Evolutionary conservation across 805 yeast genomes (phyloP).

Genomic region (Lachancea sp.): DNA sequence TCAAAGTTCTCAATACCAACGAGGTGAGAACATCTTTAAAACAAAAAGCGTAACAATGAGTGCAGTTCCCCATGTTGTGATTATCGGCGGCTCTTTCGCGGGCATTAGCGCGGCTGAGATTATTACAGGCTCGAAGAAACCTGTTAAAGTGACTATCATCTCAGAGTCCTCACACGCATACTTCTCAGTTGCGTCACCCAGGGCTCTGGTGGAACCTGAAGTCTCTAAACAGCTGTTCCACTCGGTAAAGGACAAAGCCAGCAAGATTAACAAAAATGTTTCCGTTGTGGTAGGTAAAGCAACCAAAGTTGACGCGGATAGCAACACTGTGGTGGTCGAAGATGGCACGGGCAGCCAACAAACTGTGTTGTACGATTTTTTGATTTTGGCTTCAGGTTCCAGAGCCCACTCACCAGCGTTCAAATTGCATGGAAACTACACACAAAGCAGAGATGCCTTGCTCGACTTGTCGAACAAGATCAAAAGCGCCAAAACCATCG

Average conservation of each 20-base stretch:
- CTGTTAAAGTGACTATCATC: not conserved
- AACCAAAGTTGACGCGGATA: not conserved
- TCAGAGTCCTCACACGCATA: slow-evolving; percentile 3
- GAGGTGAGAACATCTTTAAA: too few relatives aligned
- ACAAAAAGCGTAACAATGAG: not conserved
- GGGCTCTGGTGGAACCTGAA: slow-evolving; percentile 2
- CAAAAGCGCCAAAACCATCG: not conserved
- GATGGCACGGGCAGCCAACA: not conserved
- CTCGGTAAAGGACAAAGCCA: slow-evolving; percentile 1
- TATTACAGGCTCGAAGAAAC: not conserved
- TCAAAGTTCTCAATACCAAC: too few relatives aligned
- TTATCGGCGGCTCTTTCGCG: slow-evolving; percentile 5
- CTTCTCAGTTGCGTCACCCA: slow-evolving; percentile 3
- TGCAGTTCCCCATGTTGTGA: not conserved
- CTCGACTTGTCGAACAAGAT: not conserved
- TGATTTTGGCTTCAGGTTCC: slow-evolving; percentile 5
- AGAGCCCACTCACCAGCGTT: slow-evolving; percentile 1
- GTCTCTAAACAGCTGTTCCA: not conserved
- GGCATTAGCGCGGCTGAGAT: slow-evolving; percentile 3
- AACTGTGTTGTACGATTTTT: not conserved
- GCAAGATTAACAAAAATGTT: not conserved
- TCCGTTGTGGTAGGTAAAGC: not conserved
- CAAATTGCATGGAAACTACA: slow-evolving; percentile 2
- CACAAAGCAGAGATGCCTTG: not conserved
- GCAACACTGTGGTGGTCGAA: not conserved